These are phyloP conservation scores for Aspergillus bertholletiae DNA, from an alignment of 495 filamentous ascomycete species.

Conservation along the genomic window DNA sequence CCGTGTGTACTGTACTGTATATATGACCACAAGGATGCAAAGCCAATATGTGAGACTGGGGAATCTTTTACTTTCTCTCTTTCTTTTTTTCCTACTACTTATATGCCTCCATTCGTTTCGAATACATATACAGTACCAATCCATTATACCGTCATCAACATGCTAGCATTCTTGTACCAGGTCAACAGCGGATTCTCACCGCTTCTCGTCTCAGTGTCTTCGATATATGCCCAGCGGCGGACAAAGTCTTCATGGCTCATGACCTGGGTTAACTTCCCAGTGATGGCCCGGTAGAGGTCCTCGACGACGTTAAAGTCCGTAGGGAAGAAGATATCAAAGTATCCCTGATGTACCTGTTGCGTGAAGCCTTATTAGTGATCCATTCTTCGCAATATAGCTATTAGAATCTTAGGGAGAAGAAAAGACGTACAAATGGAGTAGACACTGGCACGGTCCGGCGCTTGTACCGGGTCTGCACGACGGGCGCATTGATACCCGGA, in stretches of 20 bases:
- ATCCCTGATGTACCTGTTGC: slow-evolving; percentile 85
- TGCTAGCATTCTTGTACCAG: slow-evolving; percentile 93
- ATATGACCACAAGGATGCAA: background rate
- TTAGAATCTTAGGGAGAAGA: too few relatives aligned
- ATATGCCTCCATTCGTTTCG: background rate
- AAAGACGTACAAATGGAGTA: slow-evolving; percentile 75
- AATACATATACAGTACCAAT: background rate
- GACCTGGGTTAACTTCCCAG: slow-evolving; percentile 82
- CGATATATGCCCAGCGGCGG: slow-evolving; percentile 79
- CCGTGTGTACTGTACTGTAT: background rate
- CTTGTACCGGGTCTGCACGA: slow-evolving; percentile 91
- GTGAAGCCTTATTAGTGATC: slow-evolving; percentile 9
- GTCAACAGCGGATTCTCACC: slow-evolving; percentile 90
- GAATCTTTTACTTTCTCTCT: too few relatives aligned
- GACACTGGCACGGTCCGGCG: slow-evolving; percentile 81
- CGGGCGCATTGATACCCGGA: slow-evolving; percentile 81
- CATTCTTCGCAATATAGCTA: too few relatives aligned
- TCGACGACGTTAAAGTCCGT: slow-evolving; percentile 89
- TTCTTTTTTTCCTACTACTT: background rate
- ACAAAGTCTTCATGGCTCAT: slow-evolving; percentile 88
- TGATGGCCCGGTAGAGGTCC: slow-evolving; percentile 85
- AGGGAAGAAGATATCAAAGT: slow-evolving; percentile 98
- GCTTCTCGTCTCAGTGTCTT: slow-evolving; percentile 80
- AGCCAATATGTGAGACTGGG: background rate
- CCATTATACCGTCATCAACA: slow-evolving; percentile 72